A percentile compares a stretch with the other conserved stretches of the same genome.
phyloP scores from a whole-genome alignment of 495 filamentous ascomycete species.

The Clohesyomyces aquaticus region DNA sequence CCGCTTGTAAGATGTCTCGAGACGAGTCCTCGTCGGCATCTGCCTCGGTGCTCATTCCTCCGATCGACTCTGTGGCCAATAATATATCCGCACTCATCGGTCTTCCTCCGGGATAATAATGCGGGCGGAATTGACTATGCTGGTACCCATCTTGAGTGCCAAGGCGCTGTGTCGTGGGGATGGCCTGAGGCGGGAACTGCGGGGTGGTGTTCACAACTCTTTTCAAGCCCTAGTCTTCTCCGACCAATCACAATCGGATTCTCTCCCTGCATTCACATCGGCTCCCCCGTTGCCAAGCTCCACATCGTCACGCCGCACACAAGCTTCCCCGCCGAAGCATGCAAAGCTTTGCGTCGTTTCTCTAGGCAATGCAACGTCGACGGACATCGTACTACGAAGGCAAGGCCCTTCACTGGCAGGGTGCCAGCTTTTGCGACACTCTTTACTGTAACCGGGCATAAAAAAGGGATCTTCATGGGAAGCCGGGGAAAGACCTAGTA shows the following conservation, averaged over 20 bases:
- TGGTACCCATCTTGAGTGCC: slow-evolving; percentile 4
- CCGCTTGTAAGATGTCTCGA: slow-evolving; percentile 7
- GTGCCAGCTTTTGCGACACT: neutral
- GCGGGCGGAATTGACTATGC: neutral
- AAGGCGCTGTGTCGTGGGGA: too few relatives aligned
- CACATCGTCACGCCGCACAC: slow-evolving; percentile 1
- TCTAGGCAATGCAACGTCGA: slow-evolving; percentile 31
- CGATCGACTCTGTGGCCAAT: neutral
- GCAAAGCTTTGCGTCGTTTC: slow-evolving; percentile 30
- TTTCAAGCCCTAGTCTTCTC: slow-evolving; percentile 9
- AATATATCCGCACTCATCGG: too few relatives aligned
- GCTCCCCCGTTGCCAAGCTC: slow-evolving; percentile 24
- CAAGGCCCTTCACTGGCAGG: too few relatives aligned
- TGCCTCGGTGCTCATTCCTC: slow-evolving; percentile 2
- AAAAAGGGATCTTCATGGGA: neutral
- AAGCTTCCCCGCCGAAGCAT: slow-evolving; percentile 26
- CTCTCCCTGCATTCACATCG: neutral
- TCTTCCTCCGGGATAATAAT: neutral
- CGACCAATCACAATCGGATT: neutral
- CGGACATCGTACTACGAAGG: too few relatives aligned
- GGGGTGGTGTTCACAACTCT: slow-evolving; percentile 13
- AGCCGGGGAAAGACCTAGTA: neutral
- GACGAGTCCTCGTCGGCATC: neutral
- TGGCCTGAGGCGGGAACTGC: slow-evolving; percentile 1
- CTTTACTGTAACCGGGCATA: neutral